Evolutionary conservation across 164 flowering plant species (phyloP), one percentile per base, ranked within the genome.

Genomic region (Tetrastigma voinierianum): DNA sequence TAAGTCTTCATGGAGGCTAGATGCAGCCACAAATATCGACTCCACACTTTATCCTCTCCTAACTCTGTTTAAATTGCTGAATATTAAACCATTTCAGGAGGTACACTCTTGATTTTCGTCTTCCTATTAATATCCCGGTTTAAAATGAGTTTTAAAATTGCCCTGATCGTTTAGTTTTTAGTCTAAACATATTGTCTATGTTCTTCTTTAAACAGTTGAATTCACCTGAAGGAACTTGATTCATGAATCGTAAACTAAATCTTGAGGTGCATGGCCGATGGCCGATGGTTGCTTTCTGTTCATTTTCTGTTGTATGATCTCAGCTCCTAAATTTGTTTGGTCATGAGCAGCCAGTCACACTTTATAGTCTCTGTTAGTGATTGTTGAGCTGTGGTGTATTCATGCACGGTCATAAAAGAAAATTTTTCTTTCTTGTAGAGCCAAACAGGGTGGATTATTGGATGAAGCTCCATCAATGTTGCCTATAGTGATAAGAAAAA

Each of bases 161-260:
- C n/a, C n/a, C n/a, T n/a, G n/a, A n/a, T n/a, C n/a, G n/a, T n/a
- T 21, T 5, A 13, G 56, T 18, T 11, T 24, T 10, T 9, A 51
- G 51, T 44, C 14, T 54, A 46, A 18, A 19, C 44, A 46, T 56
- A 20, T 20, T 69, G 51, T 46, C 57, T 68, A 44, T 69, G 19
- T 11, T 49, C 20, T 64, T 43, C 51, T 61, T 57, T 45, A n/a
- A 55, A 52, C 82, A 90, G 92, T 93, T 64, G 90, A 86, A 57
- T 90, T 87, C 68, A 84, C 88, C 13, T 89, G 89, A 86, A 84
- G 52, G 92, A 87, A 62, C 86, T 90, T 64, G 68, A 81, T 64
- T 72, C 74, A 44, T 87, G 49, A 87, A 90, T n/a, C 84, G 87
- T 57, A 64, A 68, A 0, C 71, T 83, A 19, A 71, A 82, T 55